Evolutionary conservation across 2,329 filamentous ascomycete species (phyloP).

Genomic region (Aspergillus tamarii): DNA sequence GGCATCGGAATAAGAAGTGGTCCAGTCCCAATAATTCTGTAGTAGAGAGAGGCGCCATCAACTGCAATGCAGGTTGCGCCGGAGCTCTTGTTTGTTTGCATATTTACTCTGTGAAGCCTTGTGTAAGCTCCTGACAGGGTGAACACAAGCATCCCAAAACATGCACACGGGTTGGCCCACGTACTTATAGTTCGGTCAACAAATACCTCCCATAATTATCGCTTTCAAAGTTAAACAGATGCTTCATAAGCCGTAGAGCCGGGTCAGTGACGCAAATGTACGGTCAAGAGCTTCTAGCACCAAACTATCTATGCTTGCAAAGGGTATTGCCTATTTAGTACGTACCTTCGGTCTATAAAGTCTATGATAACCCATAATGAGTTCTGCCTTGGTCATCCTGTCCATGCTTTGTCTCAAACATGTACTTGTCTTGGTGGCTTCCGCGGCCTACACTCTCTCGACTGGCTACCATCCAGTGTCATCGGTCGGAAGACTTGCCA

Average conservation of each 20-base stretch:
- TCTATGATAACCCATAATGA: background rate
- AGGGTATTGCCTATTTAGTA: background rate
- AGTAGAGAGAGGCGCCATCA: background rate
- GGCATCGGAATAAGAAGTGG: slow-evolving; percentile 16
- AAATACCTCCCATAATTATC: background rate
- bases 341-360: background rate
- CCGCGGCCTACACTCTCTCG: too few relatives aligned
- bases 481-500: background rate
- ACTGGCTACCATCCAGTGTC: too few relatives aligned
- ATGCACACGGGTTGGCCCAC: background rate
- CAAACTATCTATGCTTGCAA: background rate
- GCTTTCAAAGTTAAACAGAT: background rate
- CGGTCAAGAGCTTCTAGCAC: too few relatives aligned
- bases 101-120: background rate
- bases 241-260: background rate
- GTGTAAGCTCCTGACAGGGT: background rate
- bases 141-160: too few relatives aligned
- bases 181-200: background rate
- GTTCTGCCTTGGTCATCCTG: background rate
- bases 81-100: background rate
- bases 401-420: background rate
- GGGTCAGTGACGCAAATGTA: background rate
- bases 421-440: background rate
- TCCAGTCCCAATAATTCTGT: slow-evolving; percentile 6
- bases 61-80: background rate